phyloP scores from a whole-genome alignment of 2,329 filamentous ascomycete species.

The Penicillium glabrum region DNA sequence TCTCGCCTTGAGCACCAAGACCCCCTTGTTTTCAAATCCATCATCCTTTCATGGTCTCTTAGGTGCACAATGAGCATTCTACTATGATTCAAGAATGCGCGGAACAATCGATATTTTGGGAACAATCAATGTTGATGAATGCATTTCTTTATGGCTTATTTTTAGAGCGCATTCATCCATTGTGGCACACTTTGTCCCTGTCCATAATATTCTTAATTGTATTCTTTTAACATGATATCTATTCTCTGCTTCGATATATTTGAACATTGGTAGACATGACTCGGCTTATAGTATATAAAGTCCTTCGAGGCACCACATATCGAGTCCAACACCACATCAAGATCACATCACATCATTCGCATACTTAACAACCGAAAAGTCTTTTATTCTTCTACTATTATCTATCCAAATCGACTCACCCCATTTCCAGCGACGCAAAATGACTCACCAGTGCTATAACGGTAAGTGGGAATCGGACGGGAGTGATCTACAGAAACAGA shows the following conservation, averaged over 20 bases:
- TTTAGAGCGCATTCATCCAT: not conserved
- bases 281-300: not conserved
- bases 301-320: not conserved
- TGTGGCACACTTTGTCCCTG: not conserved
- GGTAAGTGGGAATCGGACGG: not conserved
- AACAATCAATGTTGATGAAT: not conserved
- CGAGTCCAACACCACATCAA: not conserved
- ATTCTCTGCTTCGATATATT: not conserved
- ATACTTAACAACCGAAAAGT: not conserved
- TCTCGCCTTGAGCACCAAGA: no score
- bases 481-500: not conserved
- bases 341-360: not conserved
- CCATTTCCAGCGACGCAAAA: not conserved
- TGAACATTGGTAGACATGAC: not conserved
- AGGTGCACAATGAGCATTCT: no score
- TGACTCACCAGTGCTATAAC: not conserved
- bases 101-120: not conserved
- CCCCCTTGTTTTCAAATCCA: no score
- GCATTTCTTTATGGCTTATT: not conserved
- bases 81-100: no score
- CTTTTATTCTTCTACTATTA: not conserved
- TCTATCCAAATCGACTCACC: not conserved
- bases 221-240: not conserved
- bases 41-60: no score
- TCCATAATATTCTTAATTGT: not conserved